Conservation (phyloP, 768 basidiomycete species). For the Harrya chromipes region DNA sequence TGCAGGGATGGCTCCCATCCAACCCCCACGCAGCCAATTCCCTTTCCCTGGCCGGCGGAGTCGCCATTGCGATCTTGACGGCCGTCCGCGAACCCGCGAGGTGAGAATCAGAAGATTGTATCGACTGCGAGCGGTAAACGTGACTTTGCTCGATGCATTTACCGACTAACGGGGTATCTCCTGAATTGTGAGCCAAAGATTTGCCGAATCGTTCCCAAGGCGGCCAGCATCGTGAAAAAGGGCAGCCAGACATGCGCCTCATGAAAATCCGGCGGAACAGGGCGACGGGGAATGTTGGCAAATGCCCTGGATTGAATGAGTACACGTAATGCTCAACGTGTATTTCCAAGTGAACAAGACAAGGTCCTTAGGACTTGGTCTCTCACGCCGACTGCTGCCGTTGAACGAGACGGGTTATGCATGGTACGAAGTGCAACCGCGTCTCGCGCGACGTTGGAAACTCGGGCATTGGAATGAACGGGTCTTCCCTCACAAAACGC, state of each 20-base stretch:
- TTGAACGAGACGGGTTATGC: constrained; percentile 2
- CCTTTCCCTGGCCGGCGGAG: constrained; percentile 1
- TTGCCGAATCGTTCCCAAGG: constrained; percentile 28
- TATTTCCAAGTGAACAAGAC: not conserved
- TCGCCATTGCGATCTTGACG: constrained; percentile 14
- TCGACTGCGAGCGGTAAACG: not conserved
- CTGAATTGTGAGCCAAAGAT: constrained; percentile 11
- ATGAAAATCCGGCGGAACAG: constrained; percentile 27
- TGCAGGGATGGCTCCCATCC: not conserved
- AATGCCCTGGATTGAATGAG: constrained; percentile 1
- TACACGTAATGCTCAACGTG: constrained; percentile 15
- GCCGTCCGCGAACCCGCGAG: constrained; percentile 7
- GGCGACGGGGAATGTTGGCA: constrained; percentile 5
- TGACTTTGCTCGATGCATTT: not conserved
- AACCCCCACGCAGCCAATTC: constrained; percentile 1
- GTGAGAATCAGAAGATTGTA: constrained; percentile 18
- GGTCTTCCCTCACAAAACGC: not conserved
- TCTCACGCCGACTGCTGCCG: constrained; percentile 11
- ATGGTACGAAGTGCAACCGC: constrained; percentile 11
- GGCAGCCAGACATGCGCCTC: not conserved
- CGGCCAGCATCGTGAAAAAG: constrained; percentile 12
- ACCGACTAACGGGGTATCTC: constrained; percentile 1
- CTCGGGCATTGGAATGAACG: constrained; percentile 1
- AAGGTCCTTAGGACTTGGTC: not conserved
- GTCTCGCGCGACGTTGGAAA: constrained; percentile 2